Percentiles rank a stretch among this genome's conserved stretches.
Conservation (phyloP, 1,284 basidiomycete genomes). For the Thecaphora frezii region DNA sequence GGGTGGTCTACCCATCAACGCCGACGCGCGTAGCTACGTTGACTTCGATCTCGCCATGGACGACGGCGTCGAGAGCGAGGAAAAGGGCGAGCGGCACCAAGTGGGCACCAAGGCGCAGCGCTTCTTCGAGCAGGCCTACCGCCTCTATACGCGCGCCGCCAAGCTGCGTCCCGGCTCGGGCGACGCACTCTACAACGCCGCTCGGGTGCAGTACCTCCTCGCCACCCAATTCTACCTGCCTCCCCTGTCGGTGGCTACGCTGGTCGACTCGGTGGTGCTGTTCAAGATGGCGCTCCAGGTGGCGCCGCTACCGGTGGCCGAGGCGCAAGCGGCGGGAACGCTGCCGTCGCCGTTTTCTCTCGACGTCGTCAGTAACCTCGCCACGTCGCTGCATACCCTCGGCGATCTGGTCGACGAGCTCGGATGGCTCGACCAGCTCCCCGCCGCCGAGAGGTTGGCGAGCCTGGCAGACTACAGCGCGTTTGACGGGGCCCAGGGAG, state of each 20-base stretch:
- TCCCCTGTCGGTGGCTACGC: conserved; percentile 12
- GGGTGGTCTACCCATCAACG: neutral
- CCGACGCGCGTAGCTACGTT: conserved; percentile 7
- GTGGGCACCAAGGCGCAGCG: conserved; percentile 38
- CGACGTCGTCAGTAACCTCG: conserved; percentile 30
- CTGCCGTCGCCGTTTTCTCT: conserved; percentile 36
- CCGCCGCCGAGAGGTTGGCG: neutral
- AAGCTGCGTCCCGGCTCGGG: conserved; percentile 9
- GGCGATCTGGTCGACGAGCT: conserved; percentile 36
- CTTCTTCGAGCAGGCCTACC: conserved; percentile 30
- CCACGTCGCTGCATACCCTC: conserved; percentile 23
- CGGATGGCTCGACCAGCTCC: conserved; percentile 17
- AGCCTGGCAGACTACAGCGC: neutral
- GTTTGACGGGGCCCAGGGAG: neutral
- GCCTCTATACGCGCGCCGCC: conserved; percentile 21
- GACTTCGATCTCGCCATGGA: conserved; percentile 43
- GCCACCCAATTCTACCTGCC: conserved; percentile 37
- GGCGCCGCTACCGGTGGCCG: conserved; percentile 11
- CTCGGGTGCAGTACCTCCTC: conserved; percentile 37
- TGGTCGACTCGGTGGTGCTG: conserved; percentile 20
- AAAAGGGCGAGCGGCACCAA: conserved; percentile 43
- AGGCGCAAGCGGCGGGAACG: neutral
- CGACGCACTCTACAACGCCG: conserved; percentile 27
- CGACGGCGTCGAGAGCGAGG: conserved; percentile 41
- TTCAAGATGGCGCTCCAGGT: conserved; percentile 11